Evolutionary conservation across 768 basidiomycete species (phyloP), one percentile per base, ranked within the genome.

Genomic region (Porphyrellus cyaneotinctus): DNA sequence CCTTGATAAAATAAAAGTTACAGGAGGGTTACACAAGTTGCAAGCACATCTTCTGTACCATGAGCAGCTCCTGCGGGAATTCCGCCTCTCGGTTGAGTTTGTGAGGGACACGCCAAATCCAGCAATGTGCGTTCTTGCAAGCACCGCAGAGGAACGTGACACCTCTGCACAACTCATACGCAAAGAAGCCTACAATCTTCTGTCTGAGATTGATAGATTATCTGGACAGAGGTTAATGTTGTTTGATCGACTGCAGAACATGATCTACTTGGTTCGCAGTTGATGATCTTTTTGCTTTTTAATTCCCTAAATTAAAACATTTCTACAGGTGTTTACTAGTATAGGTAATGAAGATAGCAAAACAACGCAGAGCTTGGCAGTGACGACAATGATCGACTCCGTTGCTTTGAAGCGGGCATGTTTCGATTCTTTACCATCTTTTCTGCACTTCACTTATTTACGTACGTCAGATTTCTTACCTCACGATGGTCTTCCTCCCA

Each of bases 401-500:
- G 64, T 68, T 46, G 68, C 71, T 7, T 72, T 72, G 66, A 72
- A 72, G 23, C 70, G 70, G 57, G 65, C 58, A 31, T 15, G 57
- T 39, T 44, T 20, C n/a, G 4, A 30, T 52, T 38, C 15, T 52
- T 38, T 39, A n/a, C 22, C 38, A 20, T 28, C 15, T 17, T 42
- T 35, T 24, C 20, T 45, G 22, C 12, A 22, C n/a, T n/a, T n/a
- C n/a, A 8, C 30, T 20, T 31, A 8, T 49, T 67, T 12, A 70
- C 22, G 10, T 49, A 13, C 3, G 48, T 75, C 49, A 70, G 66
- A 65, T 69, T 31, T 58, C 80, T 0, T 82, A 81, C 53, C 68
- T 85, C 2, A 79, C 81, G 0, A 84, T 83, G 81, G 63, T 81
- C 23, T 85, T 83, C 64, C 72, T 84, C 13, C 83, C 83, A 0